Conservation (phyloP, 129 eudicot genomes). For the Oenanthe sinensis region DNA sequence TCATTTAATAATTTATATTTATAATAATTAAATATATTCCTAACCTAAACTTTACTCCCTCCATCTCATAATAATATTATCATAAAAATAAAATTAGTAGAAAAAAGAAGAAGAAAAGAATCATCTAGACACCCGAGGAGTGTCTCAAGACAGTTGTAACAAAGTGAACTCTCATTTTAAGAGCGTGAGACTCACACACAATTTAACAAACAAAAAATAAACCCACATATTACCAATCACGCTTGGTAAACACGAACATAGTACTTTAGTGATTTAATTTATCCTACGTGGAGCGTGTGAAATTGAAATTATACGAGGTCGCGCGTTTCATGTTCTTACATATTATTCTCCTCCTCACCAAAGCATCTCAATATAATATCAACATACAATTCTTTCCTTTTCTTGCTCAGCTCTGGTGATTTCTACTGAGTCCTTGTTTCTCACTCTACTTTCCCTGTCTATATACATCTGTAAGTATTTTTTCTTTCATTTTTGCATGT, state of each 20-base stretch:
- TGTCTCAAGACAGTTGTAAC: neutral
- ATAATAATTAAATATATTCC: no score
- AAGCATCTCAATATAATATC: neutral
- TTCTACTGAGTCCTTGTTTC: neutral
- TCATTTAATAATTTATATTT: no score
- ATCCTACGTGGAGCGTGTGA: slow-evolving; percentile 12
- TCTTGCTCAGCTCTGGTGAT: neutral
- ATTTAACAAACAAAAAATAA: neutral
- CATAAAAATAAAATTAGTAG: no score
- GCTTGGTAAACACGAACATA: neutral
- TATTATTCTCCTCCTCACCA: neutral
- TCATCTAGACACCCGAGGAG: neutral
- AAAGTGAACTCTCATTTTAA: neutral
- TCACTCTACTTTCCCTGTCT: slow-evolving; percentile 2
- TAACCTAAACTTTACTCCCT: neutral
- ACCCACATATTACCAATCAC: neutral
- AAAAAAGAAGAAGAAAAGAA: neutral
- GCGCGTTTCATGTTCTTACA: neutral
- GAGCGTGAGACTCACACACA: slow-evolving; percentile 1
- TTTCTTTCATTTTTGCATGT: neutral
- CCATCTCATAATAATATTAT: no score
- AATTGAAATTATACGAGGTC: neutral
- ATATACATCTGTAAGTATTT: neutral
- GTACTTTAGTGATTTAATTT: neutral
- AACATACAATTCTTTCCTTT: neutral